These are phyloP conservation scores for Irpex sp. DNA, from an alignment of 1,284 basidiomycete genomes.

Conservation along the genomic window DNA sequence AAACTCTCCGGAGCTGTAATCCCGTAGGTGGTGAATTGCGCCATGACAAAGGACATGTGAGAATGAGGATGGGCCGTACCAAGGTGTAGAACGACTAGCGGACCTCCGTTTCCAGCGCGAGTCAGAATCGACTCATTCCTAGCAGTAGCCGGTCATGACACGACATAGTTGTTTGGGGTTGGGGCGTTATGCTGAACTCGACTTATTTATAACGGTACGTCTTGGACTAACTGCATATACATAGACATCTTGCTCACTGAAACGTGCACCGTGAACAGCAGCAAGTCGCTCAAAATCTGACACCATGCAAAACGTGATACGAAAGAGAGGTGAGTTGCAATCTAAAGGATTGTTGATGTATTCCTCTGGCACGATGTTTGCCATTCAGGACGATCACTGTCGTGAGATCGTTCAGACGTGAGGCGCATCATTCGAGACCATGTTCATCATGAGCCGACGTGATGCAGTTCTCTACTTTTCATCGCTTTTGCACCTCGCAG, in stretches of 20 bases:
- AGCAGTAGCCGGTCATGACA: background rate
- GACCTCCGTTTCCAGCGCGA: background rate
- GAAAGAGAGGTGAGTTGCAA: constrained; percentile 1
- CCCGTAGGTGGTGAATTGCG: background rate
- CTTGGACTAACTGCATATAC: background rate
- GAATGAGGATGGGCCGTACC: background rate
- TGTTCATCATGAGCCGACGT: background rate
- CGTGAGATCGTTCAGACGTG: background rate
- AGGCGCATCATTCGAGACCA: background rate
- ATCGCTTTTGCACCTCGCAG: background rate
- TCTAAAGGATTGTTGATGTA: background rate
- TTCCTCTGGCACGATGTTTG: background rate
- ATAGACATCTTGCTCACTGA: background rate
- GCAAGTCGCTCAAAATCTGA: background rate
- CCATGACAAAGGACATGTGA: background rate
- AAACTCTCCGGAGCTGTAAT: too few relatives aligned
- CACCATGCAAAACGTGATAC: background rate
- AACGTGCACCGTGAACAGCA: background rate
- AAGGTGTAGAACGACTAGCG: background rate
- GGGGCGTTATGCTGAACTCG: background rate
- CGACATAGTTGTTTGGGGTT: background rate
- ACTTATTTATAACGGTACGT: background rate
- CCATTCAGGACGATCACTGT: background rate
- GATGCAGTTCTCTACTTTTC: background rate
- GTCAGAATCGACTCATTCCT: constrained; percentile 2